Base-by-base conservation (phyloP, 2,329 filamentous ascomycete genomes). In the Pseudogymnoascus verrucosus region DNA sequence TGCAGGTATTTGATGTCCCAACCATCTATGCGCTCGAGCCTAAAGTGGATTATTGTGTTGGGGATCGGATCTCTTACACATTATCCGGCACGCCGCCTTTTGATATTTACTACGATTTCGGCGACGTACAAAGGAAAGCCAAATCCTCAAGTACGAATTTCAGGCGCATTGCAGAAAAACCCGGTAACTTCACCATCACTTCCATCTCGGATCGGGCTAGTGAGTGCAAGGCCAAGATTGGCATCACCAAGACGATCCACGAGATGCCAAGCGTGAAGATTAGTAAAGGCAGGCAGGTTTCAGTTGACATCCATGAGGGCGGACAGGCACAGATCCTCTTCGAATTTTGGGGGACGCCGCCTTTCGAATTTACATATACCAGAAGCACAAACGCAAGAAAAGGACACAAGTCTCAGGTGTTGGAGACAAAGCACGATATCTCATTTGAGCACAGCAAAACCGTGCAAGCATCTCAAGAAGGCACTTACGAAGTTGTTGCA, bases 311-410 rank as follows among this genome's bases (percentile, higher is more conserved):
- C 67, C 96, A 98, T 74, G 93, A 99, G 78, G 95, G 95, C 69
- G 92, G 92, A 66, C 90, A 96, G 74, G 92, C 95, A 0, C 91
- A 97, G 73, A 92, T 99, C 62, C 79, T 91, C 6, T 98, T 99
- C 70, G 90, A 96, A 71, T 99, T 99, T 77, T 93, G 90, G 79
- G 95, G 96, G 64, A 93, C 90, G 5, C 92, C 95, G 66, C 95
- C 95, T 1, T 99, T 99, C 72, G 95, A 98, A 76, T 99, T 98
- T 74, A 97, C 93, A 64, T 98, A 96, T 75, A 98, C 92, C 19
- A 84, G 95, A 66, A 95, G 89, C 76, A 91, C 91, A 51, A 96
- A 96, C 73, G 87, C 87, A n/a, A 70, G 73, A 65, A 91, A 88
- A 78, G 89, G 89, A 1, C 90, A 91, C 75, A 89, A 87, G 72